Evolutionary conservation across 2,329 filamentous ascomycete genomes (phyloP), one percentile per base, ranked within the genome.

Genomic region (Claviceps capensis): DNA sequence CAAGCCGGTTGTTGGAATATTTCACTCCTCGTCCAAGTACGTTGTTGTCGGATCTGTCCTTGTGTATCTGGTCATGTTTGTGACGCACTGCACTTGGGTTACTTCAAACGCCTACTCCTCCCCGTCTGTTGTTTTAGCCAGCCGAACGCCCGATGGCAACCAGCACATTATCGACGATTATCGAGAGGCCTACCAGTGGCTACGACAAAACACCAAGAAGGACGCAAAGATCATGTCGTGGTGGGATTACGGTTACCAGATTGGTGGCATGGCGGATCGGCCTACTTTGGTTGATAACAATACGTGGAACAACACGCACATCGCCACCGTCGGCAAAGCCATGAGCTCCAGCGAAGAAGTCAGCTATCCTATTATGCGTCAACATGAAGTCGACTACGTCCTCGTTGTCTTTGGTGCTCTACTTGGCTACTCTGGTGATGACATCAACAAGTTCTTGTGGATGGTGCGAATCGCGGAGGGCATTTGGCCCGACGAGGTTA

Each of bases 241-340:
- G 93, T 98, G 93, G 93, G 93, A 98, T 67, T 98, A 98, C 64
- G 93, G 93, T 58, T 98, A 98, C 74, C 93, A 98, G 72, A 98
- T 98, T 69, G 93, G 93, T 72, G 93, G 93, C 59, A 98, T 98
- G 93, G 93, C 93, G 48, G 93, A 98, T 68, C 82, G 93, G 51
- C 93, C 93, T 37, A 98, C 93, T 1, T 77, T 98, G 37, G 93
- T 98, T 37, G 93, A 98, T 75, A 98, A 98, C 77, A 98, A 98
- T 74, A 98, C 93, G 2, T 98, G 93, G 93, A 98, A 98, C 77
- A 98, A 98, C 75, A 98, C 93, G 7, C 93, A 98, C 68, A 98
- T 98, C 70, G 93, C 93, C 50, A 98, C 93, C 14, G 93, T 98
- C 53, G 93, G 93, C 64, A 98, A 98, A 74, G 93, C 93, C 43